phyloP scores from a whole-genome alignment of 352 stramenopile species.

The Phytophthora tubulina region DNA sequence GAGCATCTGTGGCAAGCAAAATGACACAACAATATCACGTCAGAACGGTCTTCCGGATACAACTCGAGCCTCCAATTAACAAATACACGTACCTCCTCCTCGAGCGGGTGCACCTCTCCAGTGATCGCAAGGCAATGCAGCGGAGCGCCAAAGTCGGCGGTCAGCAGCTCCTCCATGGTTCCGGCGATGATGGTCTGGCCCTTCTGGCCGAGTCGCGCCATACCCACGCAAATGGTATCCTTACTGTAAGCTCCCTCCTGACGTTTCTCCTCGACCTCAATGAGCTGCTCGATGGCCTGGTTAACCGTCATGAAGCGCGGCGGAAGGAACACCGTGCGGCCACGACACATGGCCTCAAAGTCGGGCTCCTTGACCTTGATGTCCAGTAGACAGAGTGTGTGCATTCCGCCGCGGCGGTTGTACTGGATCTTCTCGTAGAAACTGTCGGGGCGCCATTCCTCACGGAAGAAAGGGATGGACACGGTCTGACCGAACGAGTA shows the following conservation, averaged over 20 bases:
- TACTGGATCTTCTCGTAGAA: slow-evolving; percentile 99
- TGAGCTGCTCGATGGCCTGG: slow-evolving; percentile 95
- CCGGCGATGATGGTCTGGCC: slow-evolving; percentile 95
- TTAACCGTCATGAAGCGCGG: slow-evolving; percentile 99
- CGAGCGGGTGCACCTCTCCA: slow-evolving; percentile 95
- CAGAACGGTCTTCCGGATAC: not conserved
- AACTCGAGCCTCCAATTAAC: not conserved
- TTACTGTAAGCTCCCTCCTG: slow-evolving; percentile 90
- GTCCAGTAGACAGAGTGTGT: slow-evolving; percentile 98
- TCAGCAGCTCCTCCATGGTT: slow-evolving; percentile 94
- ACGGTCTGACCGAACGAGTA: slow-evolving; percentile 99
- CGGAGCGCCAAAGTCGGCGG: slow-evolving; percentile 95
- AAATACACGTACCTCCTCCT: slow-evolving; percentile 91
- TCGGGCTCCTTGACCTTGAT: slow-evolving; percentile 99
- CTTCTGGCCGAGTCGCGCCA: slow-evolving; percentile 95
- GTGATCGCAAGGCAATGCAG: slow-evolving; percentile 98
- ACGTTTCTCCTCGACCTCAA: slow-evolving; percentile 93
- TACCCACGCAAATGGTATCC: slow-evolving; percentile 91
- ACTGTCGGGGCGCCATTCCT: slow-evolving; percentile 95
- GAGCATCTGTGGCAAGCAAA: slow-evolving; percentile 53
- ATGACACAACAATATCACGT: slow-evolving; percentile 1
- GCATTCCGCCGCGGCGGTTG: slow-evolving; percentile 96
- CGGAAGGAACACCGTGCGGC: slow-evolving; percentile 93
- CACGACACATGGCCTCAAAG: slow-evolving; percentile 97
- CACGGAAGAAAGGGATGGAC: slow-evolving; percentile 98